These are phyloP conservation scores for Fragilaria crotonensis DNA, from an alignment of 108 stramenopile genomes.

Conservation along the genomic window DNA sequence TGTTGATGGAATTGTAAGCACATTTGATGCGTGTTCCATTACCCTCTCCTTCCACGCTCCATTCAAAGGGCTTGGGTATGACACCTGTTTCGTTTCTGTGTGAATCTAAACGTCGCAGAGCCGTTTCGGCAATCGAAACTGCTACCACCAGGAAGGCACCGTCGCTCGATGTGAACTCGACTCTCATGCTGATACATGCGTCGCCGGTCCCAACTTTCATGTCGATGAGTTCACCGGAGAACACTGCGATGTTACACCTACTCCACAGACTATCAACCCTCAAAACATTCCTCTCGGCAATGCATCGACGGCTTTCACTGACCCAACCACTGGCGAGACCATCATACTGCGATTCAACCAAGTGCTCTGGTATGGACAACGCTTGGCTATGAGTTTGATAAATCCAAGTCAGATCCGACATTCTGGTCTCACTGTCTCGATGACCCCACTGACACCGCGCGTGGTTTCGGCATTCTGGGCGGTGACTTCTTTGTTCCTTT, in stretches of 20 bases:
- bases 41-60: too few species aligned
- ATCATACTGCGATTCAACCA: constrained; percentile 25
- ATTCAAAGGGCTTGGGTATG: too few species aligned
- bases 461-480: too few species aligned
- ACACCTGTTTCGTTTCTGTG: too few species aligned
- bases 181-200: too few species aligned
- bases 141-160: neutral
- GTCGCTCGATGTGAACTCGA: neutral
- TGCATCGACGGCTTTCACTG: constrained; percentile 4
- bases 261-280: neutral
- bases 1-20: too few species aligned
- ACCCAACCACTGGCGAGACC: constrained; percentile 8
- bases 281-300: constrained; percentile 20
- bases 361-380: constrained; percentile 14
- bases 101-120: too few species aligned
- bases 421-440: constrained; percentile 11
- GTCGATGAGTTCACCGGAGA: neutral
- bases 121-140: too few species aligned
- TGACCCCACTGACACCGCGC: too few species aligned
- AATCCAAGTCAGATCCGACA: constrained; percentile 30
- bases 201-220: too few species aligned
- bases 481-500: too few species aligned
- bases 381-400: constrained; percentile 12
- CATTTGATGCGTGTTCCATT: too few species aligned
- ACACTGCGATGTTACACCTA: neutral